These are phyloP conservation scores for Lithohypha guttulata DNA, from an alignment of 2,329 filamentous ascomycete genomes.

Conservation along the genomic window DNA sequence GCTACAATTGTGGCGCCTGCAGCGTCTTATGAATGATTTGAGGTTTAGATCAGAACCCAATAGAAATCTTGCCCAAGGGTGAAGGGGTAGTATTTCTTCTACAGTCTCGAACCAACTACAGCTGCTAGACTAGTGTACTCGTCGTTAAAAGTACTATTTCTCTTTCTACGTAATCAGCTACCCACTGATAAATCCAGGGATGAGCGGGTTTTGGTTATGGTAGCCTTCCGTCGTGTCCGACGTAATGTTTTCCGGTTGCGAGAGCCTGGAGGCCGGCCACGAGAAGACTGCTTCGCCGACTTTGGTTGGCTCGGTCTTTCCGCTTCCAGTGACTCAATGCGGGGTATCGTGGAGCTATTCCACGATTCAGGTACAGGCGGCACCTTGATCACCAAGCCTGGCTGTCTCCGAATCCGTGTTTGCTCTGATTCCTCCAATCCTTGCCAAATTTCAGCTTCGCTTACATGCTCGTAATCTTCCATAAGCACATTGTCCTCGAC, in stretches of 20 bases:
- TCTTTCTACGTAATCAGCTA: too few species aligned
- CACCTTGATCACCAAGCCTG: not conserved
- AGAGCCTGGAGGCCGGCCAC: slow-evolving; percentile 4
- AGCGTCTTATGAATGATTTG: too few species aligned
- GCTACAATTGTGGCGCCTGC: too few species aligned
- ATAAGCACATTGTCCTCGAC: not conserved
- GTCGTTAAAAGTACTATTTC: too few species aligned
- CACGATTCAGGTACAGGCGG: slow-evolving; percentile 1
- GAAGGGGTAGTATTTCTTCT: too few species aligned
- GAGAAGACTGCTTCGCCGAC: not conserved
- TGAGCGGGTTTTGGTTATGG: too few species aligned
- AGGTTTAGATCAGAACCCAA: too few species aligned
- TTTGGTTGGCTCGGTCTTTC: not conserved
- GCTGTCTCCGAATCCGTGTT: slow-evolving; percentile 1
- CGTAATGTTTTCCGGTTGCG: not conserved
- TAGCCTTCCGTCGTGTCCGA: too few species aligned
- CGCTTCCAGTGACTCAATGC: not conserved
- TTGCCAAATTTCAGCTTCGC: not conserved
- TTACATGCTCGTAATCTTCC: not conserved
- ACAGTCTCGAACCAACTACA: too few species aligned
- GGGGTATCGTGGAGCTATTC: not conserved
- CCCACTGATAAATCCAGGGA: too few species aligned
- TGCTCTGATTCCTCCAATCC: not conserved
- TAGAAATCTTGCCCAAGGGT: too few species aligned
- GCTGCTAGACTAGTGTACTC: too few species aligned